Evolutionary conservation across 306 rosid species (phyloP).

Genomic region (Abrus pulchellus): DNA sequence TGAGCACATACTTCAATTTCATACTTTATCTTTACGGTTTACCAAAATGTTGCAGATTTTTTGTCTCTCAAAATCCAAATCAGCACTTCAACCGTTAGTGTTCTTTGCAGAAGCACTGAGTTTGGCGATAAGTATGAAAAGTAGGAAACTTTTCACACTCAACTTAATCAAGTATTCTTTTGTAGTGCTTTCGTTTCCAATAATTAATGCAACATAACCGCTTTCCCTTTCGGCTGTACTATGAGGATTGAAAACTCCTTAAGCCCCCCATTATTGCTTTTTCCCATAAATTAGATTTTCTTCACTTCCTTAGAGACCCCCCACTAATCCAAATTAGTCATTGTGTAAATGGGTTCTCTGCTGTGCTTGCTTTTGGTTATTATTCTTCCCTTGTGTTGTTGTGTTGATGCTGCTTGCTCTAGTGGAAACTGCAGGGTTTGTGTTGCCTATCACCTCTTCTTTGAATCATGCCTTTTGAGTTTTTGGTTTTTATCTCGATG

Average conservation of each 20-base stretch:
- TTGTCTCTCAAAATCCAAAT: not conserved
- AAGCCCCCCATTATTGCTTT: not conserved
- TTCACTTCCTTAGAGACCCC: conserved; percentile 6
- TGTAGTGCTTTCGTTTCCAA: not conserved
- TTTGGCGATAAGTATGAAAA: not conserved
- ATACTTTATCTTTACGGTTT: too few species aligned
- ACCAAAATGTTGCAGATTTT: not conserved
- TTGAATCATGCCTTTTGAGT: not conserved
- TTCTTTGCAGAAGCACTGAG: not conserved
- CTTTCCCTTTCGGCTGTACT: conserved; percentile 3
- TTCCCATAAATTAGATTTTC: not conserved
- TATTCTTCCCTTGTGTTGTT: conserved; percentile 36
- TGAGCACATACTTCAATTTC: too few species aligned
- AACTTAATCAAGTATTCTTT: not conserved
- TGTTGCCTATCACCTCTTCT: not conserved
- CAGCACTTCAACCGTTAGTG: not conserved
- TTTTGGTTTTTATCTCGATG: not conserved
- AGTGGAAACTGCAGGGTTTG: conserved; percentile 69
- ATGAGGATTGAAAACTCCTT: not conserved
- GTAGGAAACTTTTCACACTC: not conserved
- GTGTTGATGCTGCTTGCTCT: conserved; percentile 60
- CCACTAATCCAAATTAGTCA: not conserved
- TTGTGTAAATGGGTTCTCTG: conserved; percentile 36
- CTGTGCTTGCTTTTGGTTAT: conserved; percentile 34
- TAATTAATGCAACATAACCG: not conserved